Conservation (phyloP, 345 rosid species). For the Euclidium syriacum region DNA sequence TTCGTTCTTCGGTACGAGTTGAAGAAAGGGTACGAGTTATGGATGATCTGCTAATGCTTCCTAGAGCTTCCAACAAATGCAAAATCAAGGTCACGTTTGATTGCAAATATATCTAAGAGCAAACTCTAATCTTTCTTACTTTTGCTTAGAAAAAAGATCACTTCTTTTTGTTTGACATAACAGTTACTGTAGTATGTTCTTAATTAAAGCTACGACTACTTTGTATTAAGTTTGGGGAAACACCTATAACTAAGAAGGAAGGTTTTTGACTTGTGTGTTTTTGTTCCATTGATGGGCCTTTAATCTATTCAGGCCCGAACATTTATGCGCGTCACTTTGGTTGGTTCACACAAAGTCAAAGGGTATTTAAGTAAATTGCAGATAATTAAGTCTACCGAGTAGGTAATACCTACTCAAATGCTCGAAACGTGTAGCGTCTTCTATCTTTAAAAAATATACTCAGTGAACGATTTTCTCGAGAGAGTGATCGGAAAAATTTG, state of each 20-base stretch:
- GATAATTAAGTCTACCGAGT: too few relatives aligned
- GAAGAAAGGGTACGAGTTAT: neutral
- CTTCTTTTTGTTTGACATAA: too few relatives aligned
- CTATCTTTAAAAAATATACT: neutral
- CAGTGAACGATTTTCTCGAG: neutral
- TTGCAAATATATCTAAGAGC: too few relatives aligned
- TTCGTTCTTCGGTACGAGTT: too few relatives aligned
- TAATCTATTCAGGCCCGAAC: neutral
- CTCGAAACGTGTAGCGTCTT: conserved; percentile 17
- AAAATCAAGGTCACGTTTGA: neutral
- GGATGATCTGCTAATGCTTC: neutral
- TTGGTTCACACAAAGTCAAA: neutral
- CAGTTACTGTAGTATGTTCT: too few relatives aligned
- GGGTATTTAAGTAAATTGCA: neutral
- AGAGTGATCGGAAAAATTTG: conserved; percentile 17
- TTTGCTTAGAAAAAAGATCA: too few relatives aligned
- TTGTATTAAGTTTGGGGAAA: too few relatives aligned
- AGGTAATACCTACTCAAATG: neutral
- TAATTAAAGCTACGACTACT: too few relatives aligned
- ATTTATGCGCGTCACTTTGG: neutral
- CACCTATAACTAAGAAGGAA: too few relatives aligned
- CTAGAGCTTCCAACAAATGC: too few relatives aligned
- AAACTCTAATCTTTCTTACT: too few relatives aligned
- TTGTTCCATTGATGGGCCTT: neutral
- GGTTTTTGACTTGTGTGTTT: too few relatives aligned